A percentile compares a stretch with the other conserved stretches of the same genome.
Conservation (phyloP, 2,329 filamentous ascomycete species). For the Arachnopeziza araneosa region DNA sequence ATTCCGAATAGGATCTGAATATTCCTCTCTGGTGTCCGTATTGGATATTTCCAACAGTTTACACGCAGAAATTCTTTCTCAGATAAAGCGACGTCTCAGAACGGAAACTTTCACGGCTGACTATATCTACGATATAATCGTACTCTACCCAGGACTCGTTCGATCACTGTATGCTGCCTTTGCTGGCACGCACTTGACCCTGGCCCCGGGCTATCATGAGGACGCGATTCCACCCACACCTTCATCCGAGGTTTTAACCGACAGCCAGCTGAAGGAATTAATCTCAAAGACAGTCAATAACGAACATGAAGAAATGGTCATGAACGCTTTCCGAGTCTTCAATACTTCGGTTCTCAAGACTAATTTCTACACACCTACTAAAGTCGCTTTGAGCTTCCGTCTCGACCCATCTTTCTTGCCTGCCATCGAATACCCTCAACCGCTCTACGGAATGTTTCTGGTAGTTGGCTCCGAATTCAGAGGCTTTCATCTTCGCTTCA, state of each 20-base stretch:
- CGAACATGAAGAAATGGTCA: conserved; percentile 96
- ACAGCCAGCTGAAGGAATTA: conserved; percentile 65
- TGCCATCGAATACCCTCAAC: conserved; percentile 85
- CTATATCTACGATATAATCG: conserved; percentile 97
- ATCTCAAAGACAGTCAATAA: conserved; percentile 79
- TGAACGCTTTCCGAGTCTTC: conserved; percentile 94
- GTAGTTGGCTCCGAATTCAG: conserved; percentile 95
- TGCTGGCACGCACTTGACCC: conserved; percentile 71
- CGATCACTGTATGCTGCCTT: conserved; percentile 87
- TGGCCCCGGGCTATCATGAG: conserved; percentile 46
- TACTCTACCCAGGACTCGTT: conserved; percentile 80
- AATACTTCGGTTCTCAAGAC: conserved; percentile 93
- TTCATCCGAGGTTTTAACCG: conserved; percentile 64
- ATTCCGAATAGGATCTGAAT: conserved; percentile 58
- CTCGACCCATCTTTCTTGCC: conserved; percentile 86
- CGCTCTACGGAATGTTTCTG: conserved; percentile 96
- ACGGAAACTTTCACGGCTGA: conserved; percentile 97
- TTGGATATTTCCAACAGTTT: conserved; percentile 75
- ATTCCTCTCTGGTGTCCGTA: conserved; percentile 76
- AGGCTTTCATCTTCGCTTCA: conserved; percentile 95
- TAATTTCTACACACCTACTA: conserved; percentile 91
- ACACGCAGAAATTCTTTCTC: conserved; percentile 78
- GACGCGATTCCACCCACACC: conserved; percentile 51
- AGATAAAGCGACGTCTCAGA: conserved; percentile 90
- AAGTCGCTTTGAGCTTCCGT: conserved; percentile 95